Evolutionary conservation across 108 stramenopile species (phyloP).

Genomic region (Aurantiochytrium sp.): DNA sequence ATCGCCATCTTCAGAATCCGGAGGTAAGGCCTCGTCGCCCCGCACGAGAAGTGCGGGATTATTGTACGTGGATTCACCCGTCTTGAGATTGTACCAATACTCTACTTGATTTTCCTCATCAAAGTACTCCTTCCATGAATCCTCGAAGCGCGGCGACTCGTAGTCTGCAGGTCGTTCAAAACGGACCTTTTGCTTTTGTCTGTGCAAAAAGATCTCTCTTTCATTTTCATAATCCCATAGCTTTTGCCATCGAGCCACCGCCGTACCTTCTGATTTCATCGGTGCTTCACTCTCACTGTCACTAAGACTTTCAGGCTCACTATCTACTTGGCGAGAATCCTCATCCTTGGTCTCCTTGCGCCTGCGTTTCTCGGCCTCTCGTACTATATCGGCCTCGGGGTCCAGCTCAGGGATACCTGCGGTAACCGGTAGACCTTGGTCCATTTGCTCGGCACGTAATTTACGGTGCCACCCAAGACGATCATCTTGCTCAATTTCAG

Average conservation of each 20-base stretch:
- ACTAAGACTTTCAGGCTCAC: neutral
- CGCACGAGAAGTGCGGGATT: neutral
- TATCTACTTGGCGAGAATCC: neutral
- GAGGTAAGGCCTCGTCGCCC: no score
- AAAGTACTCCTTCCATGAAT: neutral
- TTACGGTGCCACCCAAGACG: constrained; percentile 36
- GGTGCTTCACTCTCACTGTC: neutral
- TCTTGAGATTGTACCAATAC: neutral
- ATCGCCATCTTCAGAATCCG: no score
- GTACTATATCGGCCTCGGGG: neutral
- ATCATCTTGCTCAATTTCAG: constrained; percentile 55
- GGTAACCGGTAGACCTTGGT: neutral
- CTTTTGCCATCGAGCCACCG: neutral
- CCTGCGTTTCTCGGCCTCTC: neutral
- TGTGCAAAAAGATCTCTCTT: neutral
- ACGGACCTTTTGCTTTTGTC: neutral
- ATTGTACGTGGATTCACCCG: neutral
- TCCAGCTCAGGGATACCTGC: neutral
- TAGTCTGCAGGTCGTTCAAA: neutral
- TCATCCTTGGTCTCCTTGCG: neutral
- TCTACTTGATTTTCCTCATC: neutral
- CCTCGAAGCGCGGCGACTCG: neutral
- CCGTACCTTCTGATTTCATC: no score
- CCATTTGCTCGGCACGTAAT: neutral
- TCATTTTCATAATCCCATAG: neutral